Conservation (phyloP, 2,329 filamentous ascomycete genomes). For the Fusarium sp. region DNA sequence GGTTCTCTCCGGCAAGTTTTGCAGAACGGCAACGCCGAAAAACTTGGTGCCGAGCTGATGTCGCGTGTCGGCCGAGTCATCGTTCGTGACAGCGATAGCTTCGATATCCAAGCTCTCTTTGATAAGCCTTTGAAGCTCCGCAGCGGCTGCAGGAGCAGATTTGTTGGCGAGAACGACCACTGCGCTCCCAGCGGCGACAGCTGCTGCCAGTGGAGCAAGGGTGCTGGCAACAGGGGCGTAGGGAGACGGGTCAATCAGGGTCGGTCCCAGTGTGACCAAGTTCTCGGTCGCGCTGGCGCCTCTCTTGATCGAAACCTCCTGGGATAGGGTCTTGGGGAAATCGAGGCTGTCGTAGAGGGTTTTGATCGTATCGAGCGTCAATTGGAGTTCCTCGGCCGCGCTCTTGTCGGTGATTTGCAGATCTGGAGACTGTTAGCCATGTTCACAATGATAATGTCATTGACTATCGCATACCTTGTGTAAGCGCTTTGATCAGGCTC, state of each 20-base stretch:
- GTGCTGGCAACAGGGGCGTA: not conserved
- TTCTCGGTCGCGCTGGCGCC: not conserved
- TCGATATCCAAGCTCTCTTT: not conserved
- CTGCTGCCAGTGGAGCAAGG: not conserved
- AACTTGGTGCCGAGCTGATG: not conserved
- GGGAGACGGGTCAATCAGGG: conserved; percentile 6
- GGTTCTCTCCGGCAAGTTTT: not conserved
- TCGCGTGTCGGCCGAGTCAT: not conserved
- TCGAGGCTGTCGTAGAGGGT: conserved; percentile 5
- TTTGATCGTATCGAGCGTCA: conserved; percentile 8
- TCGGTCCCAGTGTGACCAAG: not conserved
- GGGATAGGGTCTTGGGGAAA: not conserved
- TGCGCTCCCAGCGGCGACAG: not conserved
- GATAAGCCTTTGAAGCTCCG: not conserved
- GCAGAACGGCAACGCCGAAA: not conserved
- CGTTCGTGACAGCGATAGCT: not conserved
- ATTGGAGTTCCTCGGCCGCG: conserved; percentile 5
- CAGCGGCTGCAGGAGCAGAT: not conserved
- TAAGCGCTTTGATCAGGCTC: not conserved
- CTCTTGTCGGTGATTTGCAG: not conserved
- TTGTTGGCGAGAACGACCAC: not conserved
- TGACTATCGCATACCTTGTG: not conserved
- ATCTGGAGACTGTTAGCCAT: not conserved
- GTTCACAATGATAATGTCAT: not conserved
- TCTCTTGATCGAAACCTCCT: not conserved